Evolutionary conservation across 225 moss, liverwort and hornwort genomes (phyloP).

Genomic region (Bryum argenteum): DNA sequence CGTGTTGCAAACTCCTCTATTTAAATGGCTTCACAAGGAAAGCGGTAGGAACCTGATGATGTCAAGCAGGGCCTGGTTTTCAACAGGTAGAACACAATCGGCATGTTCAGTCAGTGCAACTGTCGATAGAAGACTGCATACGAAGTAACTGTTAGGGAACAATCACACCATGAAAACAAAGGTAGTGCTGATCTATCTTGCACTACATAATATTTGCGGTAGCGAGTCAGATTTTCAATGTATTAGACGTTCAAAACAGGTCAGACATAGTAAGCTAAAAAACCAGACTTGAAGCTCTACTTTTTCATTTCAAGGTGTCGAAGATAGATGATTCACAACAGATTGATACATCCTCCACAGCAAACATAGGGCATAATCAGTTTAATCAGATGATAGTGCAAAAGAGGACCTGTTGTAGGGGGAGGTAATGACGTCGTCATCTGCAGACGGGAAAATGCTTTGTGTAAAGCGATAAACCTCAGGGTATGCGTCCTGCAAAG

Average conservation of each 20-base stretch:
- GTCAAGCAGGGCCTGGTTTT: conserved; percentile 90
- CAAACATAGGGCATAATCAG: not conserved
- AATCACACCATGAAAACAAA: not conserved
- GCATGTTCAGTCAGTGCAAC: conserved; percentile 79
- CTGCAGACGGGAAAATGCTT: conserved; percentile 79
- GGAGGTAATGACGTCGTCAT: conserved; percentile 93
- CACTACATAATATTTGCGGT: not conserved
- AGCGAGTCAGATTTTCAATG: not conserved
- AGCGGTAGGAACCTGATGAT: conserved; percentile 57
- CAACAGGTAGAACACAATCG: conserved; percentile 86
- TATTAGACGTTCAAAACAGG: not conserved
- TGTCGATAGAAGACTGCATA: conserved; percentile 73
- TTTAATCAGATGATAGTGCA: not conserved
- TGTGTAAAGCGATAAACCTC: conserved; percentile 83
- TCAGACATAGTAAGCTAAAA: conserved; percentile 1
- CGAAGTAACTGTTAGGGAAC: conserved; percentile 4
- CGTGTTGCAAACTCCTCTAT: not conserved
- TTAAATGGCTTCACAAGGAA: not conserved
- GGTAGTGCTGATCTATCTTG: not conserved
- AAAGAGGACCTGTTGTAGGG: conserved; percentile 84
- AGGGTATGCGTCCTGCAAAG: conserved; percentile 76
- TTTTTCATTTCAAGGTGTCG: not conserved
- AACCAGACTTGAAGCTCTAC: conserved; percentile 5
- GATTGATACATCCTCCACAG: not conserved
- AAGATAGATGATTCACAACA: not conserved